Conservation (phyloP, 148 eudicot species). For the Nyssa sinensis region DNA sequence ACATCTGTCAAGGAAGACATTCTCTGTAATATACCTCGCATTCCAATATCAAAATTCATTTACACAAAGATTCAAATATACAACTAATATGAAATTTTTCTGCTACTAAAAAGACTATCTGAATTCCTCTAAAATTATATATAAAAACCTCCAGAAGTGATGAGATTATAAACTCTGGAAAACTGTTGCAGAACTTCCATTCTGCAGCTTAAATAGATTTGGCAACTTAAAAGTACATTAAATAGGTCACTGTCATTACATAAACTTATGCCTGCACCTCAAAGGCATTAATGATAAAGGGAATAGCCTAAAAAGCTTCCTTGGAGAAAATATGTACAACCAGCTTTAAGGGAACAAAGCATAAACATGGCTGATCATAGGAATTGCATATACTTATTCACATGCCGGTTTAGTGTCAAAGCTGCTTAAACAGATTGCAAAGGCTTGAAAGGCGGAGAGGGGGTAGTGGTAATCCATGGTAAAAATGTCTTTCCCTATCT, state of each 20-base stretch:
- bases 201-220: constrained; percentile 8
- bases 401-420: constrained; percentile 59
- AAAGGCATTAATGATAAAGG: background rate
- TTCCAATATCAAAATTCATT: background rate
- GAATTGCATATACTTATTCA: constrained; percentile 29
- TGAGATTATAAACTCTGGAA: constrained; percentile 6
- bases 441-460: constrained; percentile 54
- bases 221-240: constrained; percentile 4
- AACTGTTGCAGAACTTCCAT: constrained; percentile 9
- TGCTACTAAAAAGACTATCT: constrained; percentile 4
- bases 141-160: background rate
- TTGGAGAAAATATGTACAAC: constrained; percentile 14
- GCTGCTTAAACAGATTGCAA: constrained; percentile 55
- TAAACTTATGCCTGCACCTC: background rate
- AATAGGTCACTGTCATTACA: background rate
- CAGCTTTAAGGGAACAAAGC: background rate
- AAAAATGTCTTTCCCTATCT: constrained; percentile 59
- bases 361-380: background rate
- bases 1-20: background rate
- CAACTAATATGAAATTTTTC: background rate
- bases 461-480: constrained; percentile 59
- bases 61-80: background rate
- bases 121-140: constrained; percentile 6
- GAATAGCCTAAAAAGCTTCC: background rate
- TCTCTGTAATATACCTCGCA: background rate